Evolutionary conservation across 2,329 filamentous ascomycete species (phyloP), one percentile per base, ranked within the genome.

Genomic region (Ustilaginoidea virens): DNA sequence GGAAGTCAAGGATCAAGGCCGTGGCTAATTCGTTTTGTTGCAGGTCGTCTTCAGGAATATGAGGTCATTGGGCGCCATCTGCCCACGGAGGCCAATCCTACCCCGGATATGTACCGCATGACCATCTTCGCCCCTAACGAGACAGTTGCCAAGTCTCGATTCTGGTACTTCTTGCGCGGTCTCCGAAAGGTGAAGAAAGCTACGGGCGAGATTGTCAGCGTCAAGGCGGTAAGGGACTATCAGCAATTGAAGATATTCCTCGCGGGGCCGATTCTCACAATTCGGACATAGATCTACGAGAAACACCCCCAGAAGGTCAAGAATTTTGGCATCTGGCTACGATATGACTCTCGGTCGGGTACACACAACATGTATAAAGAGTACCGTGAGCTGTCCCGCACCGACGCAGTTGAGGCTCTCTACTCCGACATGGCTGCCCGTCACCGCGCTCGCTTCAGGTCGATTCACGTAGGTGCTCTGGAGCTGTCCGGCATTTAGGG

Each of bases 311-410:
- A 86, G 57, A 94, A 93, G 74, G 86, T 98, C 75, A 98, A 98
- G 85, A 98, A 94, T 81, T 96, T 98, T 61, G 90, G 90, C 62
- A 78, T 98, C 76, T 98, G 92, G 92, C 79, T 98, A 69, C 86
- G 92, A 60, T 98, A 98, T 72, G 87, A 98, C 70, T 98, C 92
- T 40, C 87, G 90, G 65, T 96, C 90, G 52, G 90, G 90, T 53
- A 98, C 90, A 53, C 90, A 98, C 85, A 98, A 98, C 80, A 98
- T 98, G 90, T 98, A 98, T 83, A 96, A 96, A 79, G 90, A 98
- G 79, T 96, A 94, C 80, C 82, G 90, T 60, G 90, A 96, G 74
- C 81, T 96, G 74, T 87, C 81, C 59, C 75, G 90, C 64, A 81
- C 79, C 55, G 87, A 90, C 48, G 90, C 90, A 46, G 87, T 96